Conservation (phyloP, 441 rosid genomes). For the Jatropha podagrica region DNA sequence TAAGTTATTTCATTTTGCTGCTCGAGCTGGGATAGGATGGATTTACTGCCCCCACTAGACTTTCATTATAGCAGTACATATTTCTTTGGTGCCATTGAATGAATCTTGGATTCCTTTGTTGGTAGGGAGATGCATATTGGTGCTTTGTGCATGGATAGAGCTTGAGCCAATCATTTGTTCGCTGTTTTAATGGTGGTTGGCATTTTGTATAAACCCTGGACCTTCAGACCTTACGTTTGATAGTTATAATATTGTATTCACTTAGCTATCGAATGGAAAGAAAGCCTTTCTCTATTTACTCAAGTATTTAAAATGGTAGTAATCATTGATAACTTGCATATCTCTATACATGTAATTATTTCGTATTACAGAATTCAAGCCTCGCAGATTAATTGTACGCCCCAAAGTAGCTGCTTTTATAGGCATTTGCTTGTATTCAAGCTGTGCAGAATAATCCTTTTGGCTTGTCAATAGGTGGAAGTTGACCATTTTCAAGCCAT, state of each 20-base stretch:
- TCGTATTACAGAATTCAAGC: neutral
- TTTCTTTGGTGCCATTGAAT: neutral
- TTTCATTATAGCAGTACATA: neutral
- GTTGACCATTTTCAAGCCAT: too few species aligned
- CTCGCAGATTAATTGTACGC: too few species aligned
- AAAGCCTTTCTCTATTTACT: neutral
- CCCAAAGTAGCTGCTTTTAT: too few species aligned
- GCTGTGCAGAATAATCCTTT: too few species aligned
- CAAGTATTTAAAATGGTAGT: neutral
- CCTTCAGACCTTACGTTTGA: too few species aligned
- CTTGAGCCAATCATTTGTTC: conserved; percentile 7
- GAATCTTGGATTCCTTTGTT: neutral
- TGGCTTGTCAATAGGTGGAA: neutral
- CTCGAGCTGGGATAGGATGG: conserved; percentile 4
- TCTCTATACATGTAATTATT: neutral
- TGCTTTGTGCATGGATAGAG: neutral
- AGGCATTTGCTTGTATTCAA: too few species aligned
- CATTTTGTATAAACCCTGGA: neutral
- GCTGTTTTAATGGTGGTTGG: neutral
- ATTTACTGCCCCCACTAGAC: neutral
- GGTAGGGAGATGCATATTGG: conserved; percentile 10
- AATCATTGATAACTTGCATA: neutral
- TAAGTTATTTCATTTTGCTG: conserved; percentile 8
- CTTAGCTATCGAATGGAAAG: neutral
- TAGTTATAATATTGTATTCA: neutral